Evolutionary conservation across 2,329 filamentous ascomycete species (phyloP).

Genomic region (Bipolaris victoriae): DNA sequence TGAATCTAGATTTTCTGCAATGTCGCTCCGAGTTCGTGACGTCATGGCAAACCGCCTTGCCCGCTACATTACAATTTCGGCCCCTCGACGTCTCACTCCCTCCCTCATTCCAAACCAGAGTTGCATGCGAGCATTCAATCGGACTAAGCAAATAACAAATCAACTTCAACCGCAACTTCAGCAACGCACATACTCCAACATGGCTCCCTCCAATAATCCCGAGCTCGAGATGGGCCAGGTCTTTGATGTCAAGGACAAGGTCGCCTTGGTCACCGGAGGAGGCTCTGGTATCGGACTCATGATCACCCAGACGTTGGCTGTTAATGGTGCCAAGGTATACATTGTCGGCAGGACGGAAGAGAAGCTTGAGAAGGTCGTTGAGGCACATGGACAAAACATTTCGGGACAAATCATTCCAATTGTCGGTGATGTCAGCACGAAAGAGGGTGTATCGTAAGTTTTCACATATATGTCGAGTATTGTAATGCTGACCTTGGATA

Average conservation of each 20-base stretch:
- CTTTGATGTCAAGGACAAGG: conserved; percentile 49
- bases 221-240: conserved; percentile 42
- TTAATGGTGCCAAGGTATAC: conserved; percentile 57
- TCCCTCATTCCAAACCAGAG: conserved; percentile 3
- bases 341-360: conserved; percentile 56
- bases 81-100: conserved; percentile 5
- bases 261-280: conserved; percentile 54
- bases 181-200: conserved; percentile 29
- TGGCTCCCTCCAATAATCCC: conserved; percentile 41
- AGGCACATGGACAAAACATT: conserved; percentile 53
- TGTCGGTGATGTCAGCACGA: conserved; percentile 53
- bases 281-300: conserved; percentile 57
- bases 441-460: conserved; percentile 50
- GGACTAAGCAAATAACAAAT: conserved; percentile 21
- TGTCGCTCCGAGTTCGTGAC: conserved; percentile 25
- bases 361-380: conserved; percentile 55
- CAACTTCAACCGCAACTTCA: conserved; percentile 17
- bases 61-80: conserved; percentile 26
- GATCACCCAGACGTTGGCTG: conserved; percentile 54
- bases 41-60: conserved; percentile 27
- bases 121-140: conserved; percentile 18
- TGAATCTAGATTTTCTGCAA: conserved; percentile 5
- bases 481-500: conserved; percentile 7
- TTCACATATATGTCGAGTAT: background rate
- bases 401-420: conserved; percentile 56